Conservation (phyloP, 2,329 filamentous ascomycete species). For the Paecilomyces variotii region DNA sequence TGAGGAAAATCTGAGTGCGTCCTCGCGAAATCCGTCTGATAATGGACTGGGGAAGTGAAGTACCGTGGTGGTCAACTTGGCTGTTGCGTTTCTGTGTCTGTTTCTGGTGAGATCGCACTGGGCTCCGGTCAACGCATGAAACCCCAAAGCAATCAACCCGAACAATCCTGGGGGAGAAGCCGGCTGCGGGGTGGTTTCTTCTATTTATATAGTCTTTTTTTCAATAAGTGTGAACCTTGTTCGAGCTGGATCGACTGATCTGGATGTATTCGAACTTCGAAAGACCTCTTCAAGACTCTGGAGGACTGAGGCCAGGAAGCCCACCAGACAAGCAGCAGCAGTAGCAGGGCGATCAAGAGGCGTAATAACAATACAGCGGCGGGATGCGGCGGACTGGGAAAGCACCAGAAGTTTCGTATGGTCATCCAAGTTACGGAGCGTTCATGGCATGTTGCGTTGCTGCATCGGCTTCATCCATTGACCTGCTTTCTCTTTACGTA, state of each 20-base stretch:
- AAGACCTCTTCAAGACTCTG: background rate
- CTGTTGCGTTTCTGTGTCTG: background rate
- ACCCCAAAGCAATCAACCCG: background rate
- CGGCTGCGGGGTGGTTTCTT: background rate
- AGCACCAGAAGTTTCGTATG: constrained; percentile 9
- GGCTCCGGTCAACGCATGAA: background rate
- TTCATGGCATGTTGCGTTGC: background rate
- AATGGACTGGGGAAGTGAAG: background rate
- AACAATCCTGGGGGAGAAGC: background rate
- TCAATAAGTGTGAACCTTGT: background rate
- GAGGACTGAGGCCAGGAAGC: background rate
- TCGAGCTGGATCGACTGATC: background rate
- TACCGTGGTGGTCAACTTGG: background rate
- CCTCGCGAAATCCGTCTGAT: background rate
- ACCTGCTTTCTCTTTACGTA: constrained; percentile 33
- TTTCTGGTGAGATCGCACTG: background rate
- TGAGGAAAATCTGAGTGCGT: background rate
- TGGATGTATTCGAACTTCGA: background rate
- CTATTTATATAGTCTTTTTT: background rate
- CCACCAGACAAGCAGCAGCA: background rate
- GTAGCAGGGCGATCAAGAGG: background rate
- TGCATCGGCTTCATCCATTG: constrained; percentile 4
- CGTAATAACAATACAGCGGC: background rate
- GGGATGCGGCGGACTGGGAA: background rate
- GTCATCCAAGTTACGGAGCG: constrained; percentile 2